Conservation (phyloP, 371 early-diverging fungal species). For the Haplosporangium sp. region DNA sequence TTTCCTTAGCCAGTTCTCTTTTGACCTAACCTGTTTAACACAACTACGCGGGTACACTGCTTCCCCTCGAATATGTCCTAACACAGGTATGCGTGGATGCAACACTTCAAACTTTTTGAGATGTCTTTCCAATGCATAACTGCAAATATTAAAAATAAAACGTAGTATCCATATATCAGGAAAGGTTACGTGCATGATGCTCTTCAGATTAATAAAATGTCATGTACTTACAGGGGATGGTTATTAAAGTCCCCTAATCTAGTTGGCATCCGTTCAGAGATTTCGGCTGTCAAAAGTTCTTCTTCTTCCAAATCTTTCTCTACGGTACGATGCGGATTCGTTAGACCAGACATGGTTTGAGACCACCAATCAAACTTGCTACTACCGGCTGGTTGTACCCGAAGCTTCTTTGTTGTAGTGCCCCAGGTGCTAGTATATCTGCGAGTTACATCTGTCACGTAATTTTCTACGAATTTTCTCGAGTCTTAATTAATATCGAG, state of each 20-base stretch:
- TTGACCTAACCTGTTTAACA: slow-evolving; percentile 69
- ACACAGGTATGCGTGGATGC: slow-evolving; percentile 69
- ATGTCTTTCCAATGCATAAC: slow-evolving; percentile 86
- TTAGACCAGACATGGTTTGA: slow-evolving; percentile 54
- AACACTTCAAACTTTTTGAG: slow-evolving; percentile 80
- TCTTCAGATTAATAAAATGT: not conserved
- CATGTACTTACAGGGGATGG: slow-evolving; percentile 75
- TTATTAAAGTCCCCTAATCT: slow-evolving; percentile 80
- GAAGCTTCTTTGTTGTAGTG: slow-evolving; percentile 62
- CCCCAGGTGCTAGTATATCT: slow-evolving; percentile 73
- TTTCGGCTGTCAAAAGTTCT: slow-evolving; percentile 59
- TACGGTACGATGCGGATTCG: slow-evolving; percentile 30
- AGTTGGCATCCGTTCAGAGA: slow-evolving; percentile 83
- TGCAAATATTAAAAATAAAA: slow-evolving; percentile 13
- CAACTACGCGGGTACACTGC: slow-evolving; percentile 81
- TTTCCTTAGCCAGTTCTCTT: slow-evolving; percentile 75
- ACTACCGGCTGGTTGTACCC: slow-evolving; percentile 60
- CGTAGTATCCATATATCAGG: not conserved
- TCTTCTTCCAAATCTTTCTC: slow-evolving; percentile 64
- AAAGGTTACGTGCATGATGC: not conserved
- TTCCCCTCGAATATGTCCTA: slow-evolving; percentile 85
- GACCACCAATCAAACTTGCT: slow-evolving; percentile 65
- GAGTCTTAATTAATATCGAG: not conserved
- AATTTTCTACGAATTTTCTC: slow-evolving; percentile 38
- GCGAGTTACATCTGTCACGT: slow-evolving; percentile 74